Evolutionary conservation across 179 eudicot species (phyloP), one percentile per base, ranked within the genome.

Genomic region (Actinidia arguta): DNA sequence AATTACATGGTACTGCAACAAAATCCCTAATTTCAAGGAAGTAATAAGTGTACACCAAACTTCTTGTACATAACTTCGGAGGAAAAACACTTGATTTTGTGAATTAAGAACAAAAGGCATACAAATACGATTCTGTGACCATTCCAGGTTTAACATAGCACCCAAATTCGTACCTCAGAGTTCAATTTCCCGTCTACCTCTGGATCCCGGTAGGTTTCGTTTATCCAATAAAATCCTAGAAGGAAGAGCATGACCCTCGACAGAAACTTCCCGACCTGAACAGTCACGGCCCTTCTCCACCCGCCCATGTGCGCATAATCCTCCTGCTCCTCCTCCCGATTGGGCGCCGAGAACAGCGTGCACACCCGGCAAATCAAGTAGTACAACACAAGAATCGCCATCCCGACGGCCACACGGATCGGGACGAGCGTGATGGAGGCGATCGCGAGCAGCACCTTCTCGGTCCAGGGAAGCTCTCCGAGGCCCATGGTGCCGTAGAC

Each of bases 401-500:
- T 31, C 64, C 87, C 92, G 4, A 80, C 6, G 24, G 82, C 82
- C 6, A 95, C 84, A 5, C 99, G 56, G 0, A 94, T 18, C 46
- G 99, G 99, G 3, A 96, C 81, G 14, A 96, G 78, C 7, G 94
- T 88, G 4, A 92, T 2, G 25, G 90, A 50, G 14, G 92, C 94
- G 14, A 89, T 0, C 1, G 84, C 92, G 0, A 96, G 82, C 10
- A 89, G 82, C 13, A 89, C 0, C 83, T 93, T 94, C 85, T 95
- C 98, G 46, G 80, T 63, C 82, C 81, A 75, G n/a, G 94, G 92
- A 24, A 94, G 58, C 17, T 89, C 85, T 14, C 94, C 98, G 12
- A 85, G 86, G 2, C 99, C 99, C 97, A 95, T 92, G 11, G 92
- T 87, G 8, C 99, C 99, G 81, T 94, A 94, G 16, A 91, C 85